Percentiles rank a stretch among this genome's conserved stretches.
phyloP scores from a whole-genome alignment of 257 asterid species.

The Rhazya stricta region DNA sequence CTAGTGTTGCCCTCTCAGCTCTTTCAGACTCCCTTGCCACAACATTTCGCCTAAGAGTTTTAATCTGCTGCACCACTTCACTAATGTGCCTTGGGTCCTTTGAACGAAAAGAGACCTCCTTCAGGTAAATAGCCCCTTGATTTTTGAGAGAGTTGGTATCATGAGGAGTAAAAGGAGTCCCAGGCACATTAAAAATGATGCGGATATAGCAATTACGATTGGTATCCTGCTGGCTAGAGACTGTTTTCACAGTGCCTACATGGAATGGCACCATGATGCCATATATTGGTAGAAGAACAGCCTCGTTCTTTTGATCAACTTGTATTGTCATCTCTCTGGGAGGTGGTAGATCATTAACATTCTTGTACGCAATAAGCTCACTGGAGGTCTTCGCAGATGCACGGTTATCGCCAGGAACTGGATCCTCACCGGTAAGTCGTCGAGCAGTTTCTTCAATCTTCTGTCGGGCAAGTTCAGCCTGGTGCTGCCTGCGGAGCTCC shows the following conservation, averaged over 20 bases:
- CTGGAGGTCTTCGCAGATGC: slow-evolving; percentile 31
- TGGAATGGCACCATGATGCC: slow-evolving; percentile 77
- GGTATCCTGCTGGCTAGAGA: slow-evolving; percentile 63
- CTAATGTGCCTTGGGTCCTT: slow-evolving; percentile 65
- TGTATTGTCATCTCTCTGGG: slow-evolving; percentile 60
- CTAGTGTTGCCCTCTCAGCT: slow-evolving; percentile 74
- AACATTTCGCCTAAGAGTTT: slow-evolving; percentile 56
- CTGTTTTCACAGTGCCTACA: slow-evolving; percentile 59
- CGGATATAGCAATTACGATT: slow-evolving; percentile 58
- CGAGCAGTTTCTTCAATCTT: slow-evolving; percentile 69
- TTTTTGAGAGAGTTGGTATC: slow-evolving; percentile 50
- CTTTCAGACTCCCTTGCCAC: slow-evolving; percentile 69
- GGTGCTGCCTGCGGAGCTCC: slow-evolving; percentile 66
- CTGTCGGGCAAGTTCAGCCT: slow-evolving; percentile 72
- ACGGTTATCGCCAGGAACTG: slow-evolving; percentile 37
- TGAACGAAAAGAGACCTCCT: slow-evolving; percentile 61
- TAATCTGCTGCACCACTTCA: slow-evolving; percentile 60
- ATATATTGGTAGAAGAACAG: slow-evolving; percentile 52
- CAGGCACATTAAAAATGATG: slow-evolving; percentile 64
- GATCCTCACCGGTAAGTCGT: slow-evolving; percentile 56
- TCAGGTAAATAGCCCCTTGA: slow-evolving; percentile 52
- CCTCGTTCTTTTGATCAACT: slow-evolving; percentile 68
- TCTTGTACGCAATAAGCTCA: slow-evolving; percentile 55
- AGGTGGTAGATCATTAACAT: slow-evolving; percentile 57
- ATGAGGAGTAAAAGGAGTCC: slow-evolving; percentile 59